Percentiles rank a stretch among this genome's conserved stretches.
These are phyloP conservation scores for Apiospora aurea DNA, from an alignment of 2,329 filamentous ascomycete species.

Conservation along the genomic window DNA sequence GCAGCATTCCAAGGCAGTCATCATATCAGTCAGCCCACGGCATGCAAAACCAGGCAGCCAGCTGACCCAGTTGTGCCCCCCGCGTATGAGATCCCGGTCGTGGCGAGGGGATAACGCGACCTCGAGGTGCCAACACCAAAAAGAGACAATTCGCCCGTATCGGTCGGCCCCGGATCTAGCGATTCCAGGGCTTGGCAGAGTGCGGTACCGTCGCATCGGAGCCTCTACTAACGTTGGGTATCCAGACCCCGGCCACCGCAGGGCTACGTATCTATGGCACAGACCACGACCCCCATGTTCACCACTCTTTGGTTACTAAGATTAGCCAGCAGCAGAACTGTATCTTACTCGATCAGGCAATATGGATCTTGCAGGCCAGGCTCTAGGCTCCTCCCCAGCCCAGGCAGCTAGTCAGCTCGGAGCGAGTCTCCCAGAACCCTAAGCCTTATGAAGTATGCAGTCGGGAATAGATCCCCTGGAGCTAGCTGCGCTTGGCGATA, in stretches of 20 bases:
- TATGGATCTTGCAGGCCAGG: slow-evolving; percentile 15
- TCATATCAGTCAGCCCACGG: slow-evolving; percentile 13
- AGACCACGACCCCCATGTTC: slow-evolving; percentile 18
- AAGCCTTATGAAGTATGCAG: slow-evolving; percentile 18
- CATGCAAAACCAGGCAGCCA: neutral
- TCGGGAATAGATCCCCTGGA: slow-evolving; percentile 1
- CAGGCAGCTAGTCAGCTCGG: neutral
- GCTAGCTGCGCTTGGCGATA: slow-evolving; percentile 8
- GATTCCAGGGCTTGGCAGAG: slow-evolving; percentile 1
- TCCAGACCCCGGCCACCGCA: slow-evolving; percentile 14
- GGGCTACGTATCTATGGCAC: slow-evolving; percentile 13
- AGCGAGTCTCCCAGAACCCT: neutral
- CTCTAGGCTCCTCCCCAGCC: neutral
- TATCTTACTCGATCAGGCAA: slow-evolving; percentile 22
- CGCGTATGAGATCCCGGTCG: neutral
- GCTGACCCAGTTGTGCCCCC: neutral
- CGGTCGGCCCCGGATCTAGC: slow-evolving; percentile 16
- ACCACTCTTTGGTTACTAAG: neutral
- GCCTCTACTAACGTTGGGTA: neutral
- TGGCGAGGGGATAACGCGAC: neutral
- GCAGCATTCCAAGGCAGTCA: neutral
- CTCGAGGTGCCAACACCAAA: slow-evolving; percentile 2
- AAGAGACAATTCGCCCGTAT: neutral
- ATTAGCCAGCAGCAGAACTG: neutral
- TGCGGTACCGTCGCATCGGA: slow-evolving; percentile 18